A percentile compares a stretch with the other conserved stretches of the same genome.
Conservation (phyloP, 208 protist genomes). For the Trypanosomatidae sp. region DNA sequence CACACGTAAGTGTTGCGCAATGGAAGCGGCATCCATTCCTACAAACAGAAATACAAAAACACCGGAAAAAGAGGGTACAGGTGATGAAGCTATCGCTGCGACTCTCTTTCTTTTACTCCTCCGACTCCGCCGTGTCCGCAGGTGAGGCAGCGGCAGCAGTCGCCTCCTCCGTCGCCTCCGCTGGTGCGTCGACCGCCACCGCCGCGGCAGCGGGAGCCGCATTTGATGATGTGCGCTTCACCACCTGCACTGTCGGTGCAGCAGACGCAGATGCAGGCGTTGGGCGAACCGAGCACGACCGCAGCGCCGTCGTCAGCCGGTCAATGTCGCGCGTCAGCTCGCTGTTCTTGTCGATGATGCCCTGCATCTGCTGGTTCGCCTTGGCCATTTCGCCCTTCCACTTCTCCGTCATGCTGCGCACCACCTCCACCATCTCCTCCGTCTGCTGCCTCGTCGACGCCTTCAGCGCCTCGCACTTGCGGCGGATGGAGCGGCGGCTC, state of each 20-base stretch:
- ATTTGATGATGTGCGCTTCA: too few species aligned
- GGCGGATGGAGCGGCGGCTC: slow-evolving; percentile 55
- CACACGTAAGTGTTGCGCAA: too few species aligned
- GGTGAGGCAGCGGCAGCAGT: neutral
- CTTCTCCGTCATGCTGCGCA: slow-evolving; percentile 49
- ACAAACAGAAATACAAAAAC: too few species aligned
- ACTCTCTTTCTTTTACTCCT: slow-evolving; percentile 3
- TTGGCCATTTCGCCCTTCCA: slow-evolving; percentile 60
- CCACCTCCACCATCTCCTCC: slow-evolving; percentile 55
- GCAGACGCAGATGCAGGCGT: slow-evolving; percentile 9
- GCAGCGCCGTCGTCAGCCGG: slow-evolving; percentile 76
- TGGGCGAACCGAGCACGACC: slow-evolving; percentile 57
- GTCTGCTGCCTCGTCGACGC: slow-evolving; percentile 54
- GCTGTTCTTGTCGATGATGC: slow-evolving; percentile 85
- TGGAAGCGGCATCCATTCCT: too few species aligned
- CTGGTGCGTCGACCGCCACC: neutral
- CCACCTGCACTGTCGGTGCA: slow-evolving; percentile 4
- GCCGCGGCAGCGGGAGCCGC: too few species aligned
- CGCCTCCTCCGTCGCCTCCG: neutral
- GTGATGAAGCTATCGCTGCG: too few species aligned
- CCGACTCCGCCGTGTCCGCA: too few species aligned
- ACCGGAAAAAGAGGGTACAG: too few species aligned
- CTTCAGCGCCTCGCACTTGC: slow-evolving; percentile 52
- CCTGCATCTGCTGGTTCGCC: slow-evolving; percentile 67
- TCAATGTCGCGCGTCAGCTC: slow-evolving; percentile 78